Evolutionary conservation across 495 filamentous ascomycete genomes (phyloP), one percentile per base, ranked within the genome.

Genomic region (Aspergillus nanangensis): DNA sequence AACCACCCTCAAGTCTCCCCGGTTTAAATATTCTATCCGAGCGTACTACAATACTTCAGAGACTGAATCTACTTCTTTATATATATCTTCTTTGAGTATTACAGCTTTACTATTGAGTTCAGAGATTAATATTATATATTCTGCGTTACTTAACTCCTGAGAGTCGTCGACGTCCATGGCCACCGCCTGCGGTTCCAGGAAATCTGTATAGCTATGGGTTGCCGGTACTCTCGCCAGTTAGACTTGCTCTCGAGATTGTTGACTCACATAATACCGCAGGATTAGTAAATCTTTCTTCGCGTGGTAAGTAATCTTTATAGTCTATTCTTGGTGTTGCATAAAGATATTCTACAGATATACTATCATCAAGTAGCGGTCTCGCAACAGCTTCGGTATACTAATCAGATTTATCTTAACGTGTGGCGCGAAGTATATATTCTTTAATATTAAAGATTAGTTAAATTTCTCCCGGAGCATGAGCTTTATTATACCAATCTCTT

Each of bases 401-500:
- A 53, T 53, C 51, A 48, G 41, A 35, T 53, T 53, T 17, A 41
- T 13, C 22, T 13, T 21, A 13, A 41, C 21, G 22, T 23, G 23
- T 23, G 39, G 21, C 8, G 39, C 22, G 24, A 27, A 41, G 39
- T 27, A 45, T 40, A 37, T 39, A 19, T 41, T 45, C 51, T 53
- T 45, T 15, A 41, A 23, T 10, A 27, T 23, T 7, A 48, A 42
- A 34, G 39, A 36, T 21, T 40, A 25, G 20, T 44, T 25, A 23
- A 36, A 35, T 35, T 48, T 53, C 44, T 41, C 40, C 36, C 35
- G 24, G 31, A 48, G n/a, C 3, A 31, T 53, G 39, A 50, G 41
- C 41, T 46, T 54, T 38, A 50, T 41, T 19, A 38, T 45, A 14
- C 42, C 41, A 45, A 54, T 54, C 51, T 41, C 51, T 34, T 54